Evolutionary conservation across 2,329 filamentous ascomycete species (phyloP), one percentile per base, ranked within the genome.

Genomic region (Calonectria pteridis): DNA sequence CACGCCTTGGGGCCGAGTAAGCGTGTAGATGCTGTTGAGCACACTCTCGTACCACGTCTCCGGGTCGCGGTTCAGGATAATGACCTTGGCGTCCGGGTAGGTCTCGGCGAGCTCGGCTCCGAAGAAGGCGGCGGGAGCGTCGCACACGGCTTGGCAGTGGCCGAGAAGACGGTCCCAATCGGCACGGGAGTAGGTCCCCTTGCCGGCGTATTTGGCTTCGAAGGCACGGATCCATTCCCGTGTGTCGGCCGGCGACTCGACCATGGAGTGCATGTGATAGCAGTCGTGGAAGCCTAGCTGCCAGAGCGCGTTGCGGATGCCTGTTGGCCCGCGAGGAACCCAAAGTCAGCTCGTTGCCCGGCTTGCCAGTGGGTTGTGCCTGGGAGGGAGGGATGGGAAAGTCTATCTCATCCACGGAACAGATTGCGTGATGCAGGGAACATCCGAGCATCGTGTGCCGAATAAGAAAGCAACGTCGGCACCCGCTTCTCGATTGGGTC

Each of bases 51-150:
- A 79, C 84, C 84, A 86, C 37, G 75, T 73, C 40, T 85, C 84
- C n/a, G 82, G 79, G 62, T 86, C 84, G 65, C 84, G 84, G 77
- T 83, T 85, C 53, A 86, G 78, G 63, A 86, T 83, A 71, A 86
- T 73, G 53, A 85, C 80, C 72, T 85, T 85, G 64, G 84, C 84
- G 16, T 85, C 83, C 6, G 79, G 79, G 63, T 83, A 83, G 11
- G 76, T 51, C 35, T 78, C 80, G 35, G 84, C 84, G 14, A 86
- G 79, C 65, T 86, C 84, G 67, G 80, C 71, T 63, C 82, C 82
- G 77, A 86, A 84, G 77, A 92, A 93, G 46, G 90, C 85, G 0
- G 91, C 84, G 1, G 93, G 91, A 20, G 91, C 81, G 59, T 90
- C 90, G 70, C 88, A 87, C 11, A 88, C 90, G 28, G 87, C 88